A percentile compares a stretch with the other conserved stretches of the same genome.
These are phyloP conservation scores for Peniophora sp. DNA, from an alignment of 1,284 basidiomycete species.

Conservation along the genomic window DNA sequence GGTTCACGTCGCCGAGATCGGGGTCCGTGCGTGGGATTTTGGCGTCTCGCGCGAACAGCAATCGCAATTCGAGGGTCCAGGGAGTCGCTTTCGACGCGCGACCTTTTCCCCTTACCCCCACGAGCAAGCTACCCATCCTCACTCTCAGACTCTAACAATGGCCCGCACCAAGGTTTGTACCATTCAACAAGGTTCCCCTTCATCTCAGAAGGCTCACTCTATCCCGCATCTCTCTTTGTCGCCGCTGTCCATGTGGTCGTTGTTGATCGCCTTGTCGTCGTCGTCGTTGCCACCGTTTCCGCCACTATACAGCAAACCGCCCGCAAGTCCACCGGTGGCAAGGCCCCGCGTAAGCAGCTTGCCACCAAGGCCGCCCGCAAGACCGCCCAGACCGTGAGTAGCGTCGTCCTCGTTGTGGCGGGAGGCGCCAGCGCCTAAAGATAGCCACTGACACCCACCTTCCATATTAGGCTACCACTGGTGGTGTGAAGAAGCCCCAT, in stretches of 20 bases:
- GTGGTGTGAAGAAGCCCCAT: slow-evolving; percentile 97
- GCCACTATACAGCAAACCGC: slow-evolving; percentile 62
- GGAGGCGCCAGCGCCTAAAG: slow-evolving; percentile 9
- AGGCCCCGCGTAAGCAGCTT: slow-evolving; percentile 83
- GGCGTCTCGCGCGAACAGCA: slow-evolving; percentile 12
- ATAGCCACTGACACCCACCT: slow-evolving; percentile 5
- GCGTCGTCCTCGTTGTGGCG: slow-evolving; percentile 15
- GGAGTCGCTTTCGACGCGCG: slow-evolving; percentile 19
- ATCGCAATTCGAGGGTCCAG: slow-evolving; percentile 10
- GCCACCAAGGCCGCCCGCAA: slow-evolving; percentile 88
- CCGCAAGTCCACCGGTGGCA: slow-evolving; percentile 78
- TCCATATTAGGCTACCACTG: slow-evolving; percentile 59
- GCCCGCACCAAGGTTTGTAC: slow-evolving; percentile 64
- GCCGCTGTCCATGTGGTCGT: too few relatives aligned
- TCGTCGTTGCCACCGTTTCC: not conserved
- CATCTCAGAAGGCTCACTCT: not conserved
- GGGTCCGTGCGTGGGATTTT: not conserved
- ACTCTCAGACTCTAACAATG: slow-evolving; percentile 32
- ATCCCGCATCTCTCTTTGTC: too few relatives aligned
- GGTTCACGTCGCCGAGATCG: too few relatives aligned
- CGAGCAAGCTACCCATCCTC: slow-evolving; percentile 21
- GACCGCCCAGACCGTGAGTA: slow-evolving; percentile 60
- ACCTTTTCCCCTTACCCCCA: slow-evolving; percentile 26
- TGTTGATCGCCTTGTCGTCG: too few relatives aligned
- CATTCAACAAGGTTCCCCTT: slow-evolving; percentile 3